Percentiles rank a stretch among this genome's conserved stretches.
These are phyloP conservation scores for Filobasidium wieringae DNA, from an alignment of 768 basidiomycete species.

Conservation along the genomic window DNA sequence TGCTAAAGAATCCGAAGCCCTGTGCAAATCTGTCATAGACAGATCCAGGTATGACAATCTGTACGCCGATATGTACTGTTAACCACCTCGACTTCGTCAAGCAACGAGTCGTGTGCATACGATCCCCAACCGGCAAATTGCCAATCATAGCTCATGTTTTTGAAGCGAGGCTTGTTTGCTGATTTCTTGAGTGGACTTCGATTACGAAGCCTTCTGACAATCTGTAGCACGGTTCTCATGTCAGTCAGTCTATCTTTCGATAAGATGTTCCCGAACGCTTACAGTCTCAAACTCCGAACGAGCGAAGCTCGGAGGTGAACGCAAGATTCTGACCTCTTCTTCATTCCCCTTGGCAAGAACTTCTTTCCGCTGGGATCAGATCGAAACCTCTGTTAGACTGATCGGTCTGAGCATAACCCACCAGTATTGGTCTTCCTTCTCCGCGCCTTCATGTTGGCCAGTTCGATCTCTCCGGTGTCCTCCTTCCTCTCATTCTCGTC, in stretches of 20 bases:
- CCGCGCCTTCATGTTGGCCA: background rate
- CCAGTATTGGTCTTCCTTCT: background rate
- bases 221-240: background rate
- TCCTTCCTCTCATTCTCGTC: background rate
- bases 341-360: background rate
- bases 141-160: slow-evolving; percentile 50
- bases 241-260: background rate
- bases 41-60: slow-evolving; percentile 44
- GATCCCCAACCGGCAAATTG: slow-evolving; percentile 49
- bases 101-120: background rate
- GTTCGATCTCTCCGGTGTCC: background rate
- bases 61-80: background rate
- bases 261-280: background rate
- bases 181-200: slow-evolving; percentile 38
- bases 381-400: background rate
- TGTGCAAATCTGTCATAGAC: slow-evolving; percentile 40
- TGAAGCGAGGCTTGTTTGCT: slow-evolving; percentile 41
- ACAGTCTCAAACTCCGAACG: slow-evolving; percentile 12
- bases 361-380: background rate
- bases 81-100: slow-evolving; percentile 48
- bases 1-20: slow-evolving; percentile 38
- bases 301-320: slow-evolving; percentile 7
- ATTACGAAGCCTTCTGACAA: slow-evolving; percentile 6
- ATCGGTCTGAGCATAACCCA: too few relatives aligned
- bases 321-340: too few relatives aligned